Evolutionary conservation across 2,329 filamentous ascomycete genomes (phyloP), one percentile per base, ranked within the genome.

Genomic region (Madurella fahalii): DNA sequence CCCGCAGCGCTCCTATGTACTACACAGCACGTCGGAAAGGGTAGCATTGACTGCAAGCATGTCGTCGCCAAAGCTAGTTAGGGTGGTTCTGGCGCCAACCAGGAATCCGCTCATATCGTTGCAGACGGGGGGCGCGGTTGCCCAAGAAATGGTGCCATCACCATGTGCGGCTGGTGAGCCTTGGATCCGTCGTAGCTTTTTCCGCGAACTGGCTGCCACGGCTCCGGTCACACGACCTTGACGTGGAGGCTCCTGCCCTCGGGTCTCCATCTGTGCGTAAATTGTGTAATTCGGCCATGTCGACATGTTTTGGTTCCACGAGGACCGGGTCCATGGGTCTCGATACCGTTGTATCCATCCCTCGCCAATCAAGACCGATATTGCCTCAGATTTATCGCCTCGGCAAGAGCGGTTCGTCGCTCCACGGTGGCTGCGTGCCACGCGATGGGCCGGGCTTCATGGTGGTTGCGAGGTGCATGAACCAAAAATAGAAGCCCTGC

Each of bases 21-120:
- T 25, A 25, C 18, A 32, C 40, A 30, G 34, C 17, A 13, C 37
- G 51, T 43, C 39, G 25, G 40, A 52, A 17, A 39, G 17, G 44
- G 51, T 53, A 45, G 31, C 51, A 43, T 53, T 16, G 31, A 37
- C 30, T 47, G 39, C 43, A 17, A 42, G 45, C 44, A n/a, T 16
- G 12, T 17, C 13, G 7, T 25, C 9, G 34, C 40, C 47, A n/a
- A 31, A n/a, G 16, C 13, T 11, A 15, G 11, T 9, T 12, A 37
- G 34, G 4, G 2, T 12, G 9, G 34, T 11, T 37, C 13, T 4
- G 34, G 34, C 25, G 25, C 20, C 20, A 16, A n/a, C 17, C n/a
- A 44, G 31, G 39, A 45, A 44, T 37, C 31, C 50, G 43, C 44
- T 52, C 40, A 44, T 25, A 12, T 34, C 11, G 5, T 25, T 17